Base-by-base conservation (phyloP, 345 rosid genomes). In the Anacardium occidentale region DNA sequence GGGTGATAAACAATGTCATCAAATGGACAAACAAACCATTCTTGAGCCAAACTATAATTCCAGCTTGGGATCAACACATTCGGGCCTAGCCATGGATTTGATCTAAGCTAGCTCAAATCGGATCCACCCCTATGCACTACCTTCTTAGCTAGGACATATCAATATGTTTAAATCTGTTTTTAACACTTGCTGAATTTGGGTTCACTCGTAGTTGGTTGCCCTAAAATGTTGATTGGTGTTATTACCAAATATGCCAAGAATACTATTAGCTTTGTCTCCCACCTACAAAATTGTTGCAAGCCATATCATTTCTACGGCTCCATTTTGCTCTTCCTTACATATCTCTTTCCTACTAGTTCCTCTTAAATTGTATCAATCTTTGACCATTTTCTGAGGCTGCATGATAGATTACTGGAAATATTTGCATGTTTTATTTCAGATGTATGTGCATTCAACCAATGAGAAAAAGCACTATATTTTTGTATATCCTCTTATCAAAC, bases 231-330 rank as follows among this genome's bases (percentile, higher is more conserved):
- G 20, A 10, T 58, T 47, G 56, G 64, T 18, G 21, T 69, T 44
- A 24, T 15, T 50, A 52, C 47, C 60, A 44, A 56, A 2, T 21
- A 11, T 45, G 55, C 10, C 52, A 53, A 18, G 57, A 69, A 6
- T 40, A 26, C 15, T 25, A 44, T 40, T 15, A 18, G 44, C 44
- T 25, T 26, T 70, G 74, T 47, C 64, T 47, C 64, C 56, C 74
- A 45, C 57, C 70, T 44, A 62, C 60, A 47, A 77, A 24, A 22
- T 52, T 53, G 21, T 52, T 51, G 70, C 21, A 15, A 26, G 32
- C 10, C 34, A 25, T 25, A 15, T 60, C n/a, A 32, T 65, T 76
- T 11, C 26, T 29, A 10, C 62, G 2, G 53, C 54, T 37, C 63
- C 21, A 44, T 63, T 60, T 37, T 12, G 62, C 9, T 52, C 11